Conservation (phyloP, 169 alveolate genomes). For the Fabrea salina region DNA sequence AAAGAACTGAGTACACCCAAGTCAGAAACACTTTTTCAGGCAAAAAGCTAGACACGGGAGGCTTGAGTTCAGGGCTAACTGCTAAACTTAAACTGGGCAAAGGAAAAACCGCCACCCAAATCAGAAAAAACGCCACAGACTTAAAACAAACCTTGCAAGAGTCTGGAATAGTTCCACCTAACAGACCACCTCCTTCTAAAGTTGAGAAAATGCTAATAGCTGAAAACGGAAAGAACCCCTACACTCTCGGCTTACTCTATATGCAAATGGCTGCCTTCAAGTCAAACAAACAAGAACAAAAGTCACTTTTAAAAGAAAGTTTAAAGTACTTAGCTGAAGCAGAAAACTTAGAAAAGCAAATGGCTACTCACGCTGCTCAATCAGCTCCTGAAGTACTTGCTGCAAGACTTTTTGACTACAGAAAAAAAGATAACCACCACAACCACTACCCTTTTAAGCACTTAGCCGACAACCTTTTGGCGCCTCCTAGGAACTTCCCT, state of each 20-base stretch:
- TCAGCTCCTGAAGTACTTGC: slow-evolving; percentile 45
- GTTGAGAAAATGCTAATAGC: slow-evolving; percentile 42
- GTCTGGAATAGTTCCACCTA: slow-evolving; percentile 53
- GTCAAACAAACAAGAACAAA: slow-evolving; percentile 44
- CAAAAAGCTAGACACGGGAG: slow-evolving; percentile 40
- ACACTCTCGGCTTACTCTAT: slow-evolving; percentile 45
- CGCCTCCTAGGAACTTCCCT: slow-evolving; percentile 29
- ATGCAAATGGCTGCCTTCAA: slow-evolving; percentile 49
- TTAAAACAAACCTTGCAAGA: slow-evolving; percentile 48
- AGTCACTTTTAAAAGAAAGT: slow-evolving; percentile 39
- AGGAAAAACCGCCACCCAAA: slow-evolving; percentile 44
- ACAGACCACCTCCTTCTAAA: slow-evolving; percentile 39
- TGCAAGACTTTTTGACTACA: slow-evolving; percentile 30
- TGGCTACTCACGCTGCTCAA: slow-evolving; percentile 18
- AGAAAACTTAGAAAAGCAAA: slow-evolving; percentile 37
- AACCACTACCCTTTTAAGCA: background rate
- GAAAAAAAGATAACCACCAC: background rate
- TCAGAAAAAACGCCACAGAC: slow-evolving; percentile 38
- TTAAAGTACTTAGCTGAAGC: slow-evolving; percentile 43
- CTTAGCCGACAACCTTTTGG: slow-evolving; percentile 6
- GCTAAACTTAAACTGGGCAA: slow-evolving; percentile 11
- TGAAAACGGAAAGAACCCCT: slow-evolving; percentile 52
- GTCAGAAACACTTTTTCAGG: slow-evolving; percentile 30
- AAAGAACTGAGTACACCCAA: slow-evolving; percentile 34
- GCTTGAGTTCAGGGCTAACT: slow-evolving; percentile 34